Percentiles rank a stretch among this genome's conserved stretches.
Conservation (phyloP, 78 protist genomes). For the Chrysochromulina tobinii region DNA sequence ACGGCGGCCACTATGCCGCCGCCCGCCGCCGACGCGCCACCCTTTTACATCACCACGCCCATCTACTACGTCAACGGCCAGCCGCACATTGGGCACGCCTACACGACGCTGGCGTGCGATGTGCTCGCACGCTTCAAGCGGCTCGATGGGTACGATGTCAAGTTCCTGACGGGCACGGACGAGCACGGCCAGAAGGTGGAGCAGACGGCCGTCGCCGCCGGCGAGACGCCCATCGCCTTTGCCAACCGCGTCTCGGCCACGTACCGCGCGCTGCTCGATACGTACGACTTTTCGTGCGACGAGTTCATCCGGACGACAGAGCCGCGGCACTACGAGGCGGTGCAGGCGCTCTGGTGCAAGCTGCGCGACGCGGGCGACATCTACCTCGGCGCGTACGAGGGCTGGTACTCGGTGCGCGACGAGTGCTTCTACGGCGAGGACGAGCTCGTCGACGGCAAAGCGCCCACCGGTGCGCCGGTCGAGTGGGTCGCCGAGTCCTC, state of each 20-base stretch:
- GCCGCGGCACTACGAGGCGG: slow-evolving; percentile 54
- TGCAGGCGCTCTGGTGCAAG: slow-evolving; percentile 71
- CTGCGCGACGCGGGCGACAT: slow-evolving; percentile 76
- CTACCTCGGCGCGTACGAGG: slow-evolving; percentile 81
- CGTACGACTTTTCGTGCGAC: slow-evolving; percentile 42
- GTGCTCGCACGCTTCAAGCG: slow-evolving; percentile 75
- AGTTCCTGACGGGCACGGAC: slow-evolving; percentile 89
- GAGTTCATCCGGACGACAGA: slow-evolving; percentile 83
- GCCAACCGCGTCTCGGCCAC: slow-evolving; percentile 35
- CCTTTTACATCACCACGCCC: slow-evolving; percentile 88
- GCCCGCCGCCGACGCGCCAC: too few relatives aligned
- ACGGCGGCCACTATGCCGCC: too few relatives aligned
- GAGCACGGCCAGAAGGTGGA: slow-evolving; percentile 92
- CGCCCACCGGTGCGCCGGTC: slow-evolving; percentile 32
- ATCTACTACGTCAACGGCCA: slow-evolving; percentile 93
- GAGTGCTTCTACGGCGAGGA: slow-evolving; percentile 81
- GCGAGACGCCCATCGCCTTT: slow-evolving; percentile 66
- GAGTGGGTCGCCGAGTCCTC: slow-evolving; percentile 41
- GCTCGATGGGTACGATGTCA: slow-evolving; percentile 11
- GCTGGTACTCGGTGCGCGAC: slow-evolving; percentile 91
- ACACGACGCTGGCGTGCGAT: slow-evolving; percentile 85
- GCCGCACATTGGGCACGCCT: slow-evolving; percentile 94
- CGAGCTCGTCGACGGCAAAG: slow-evolving; percentile 46
- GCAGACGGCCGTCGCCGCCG: slow-evolving; percentile 75
- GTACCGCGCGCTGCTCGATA: background rate